phyloP scores from a whole-genome alignment of 768 basidiomycete species.

The Arthromyces matolae region DNA sequence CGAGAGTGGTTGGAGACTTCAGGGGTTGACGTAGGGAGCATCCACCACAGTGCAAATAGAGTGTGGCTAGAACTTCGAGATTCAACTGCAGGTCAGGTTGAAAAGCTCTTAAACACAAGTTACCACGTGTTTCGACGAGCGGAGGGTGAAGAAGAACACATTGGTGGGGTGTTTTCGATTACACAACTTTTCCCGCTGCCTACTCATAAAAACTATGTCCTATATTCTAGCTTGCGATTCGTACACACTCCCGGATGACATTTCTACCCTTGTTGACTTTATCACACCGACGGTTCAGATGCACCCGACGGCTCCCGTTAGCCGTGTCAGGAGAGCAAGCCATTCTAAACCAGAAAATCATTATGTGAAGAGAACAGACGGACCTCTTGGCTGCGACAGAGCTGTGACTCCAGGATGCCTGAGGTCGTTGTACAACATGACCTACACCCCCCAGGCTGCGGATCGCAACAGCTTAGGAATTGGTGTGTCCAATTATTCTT shows the following conservation, averaged over 20 bases:
- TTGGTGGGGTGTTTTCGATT: constrained; percentile 21
- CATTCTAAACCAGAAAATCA: not conserved
- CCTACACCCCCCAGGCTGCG: constrained; percentile 26
- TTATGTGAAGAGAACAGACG: constrained; percentile 11
- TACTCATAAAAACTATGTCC: too few relatives aligned
- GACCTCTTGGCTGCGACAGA: constrained; percentile 19
- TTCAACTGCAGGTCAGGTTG: constrained; percentile 28
- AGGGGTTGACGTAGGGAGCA: constrained; percentile 22
- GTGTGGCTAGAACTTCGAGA: constrained; percentile 31
- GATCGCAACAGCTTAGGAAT: constrained; percentile 31
- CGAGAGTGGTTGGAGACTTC: constrained; percentile 26
- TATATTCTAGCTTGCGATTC: constrained; percentile 24
- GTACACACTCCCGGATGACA: constrained; percentile 28
- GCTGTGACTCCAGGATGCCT: constrained; percentile 28
- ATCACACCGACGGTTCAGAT: constrained; percentile 34
- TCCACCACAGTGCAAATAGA: constrained; percentile 20
- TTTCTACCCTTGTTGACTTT: constrained; percentile 29
- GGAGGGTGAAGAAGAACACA: constrained; percentile 27
- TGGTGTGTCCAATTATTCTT: constrained; percentile 5
- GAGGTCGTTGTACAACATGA: constrained; percentile 32
- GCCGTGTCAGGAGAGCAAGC: not conserved
- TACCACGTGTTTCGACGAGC: constrained; percentile 31
- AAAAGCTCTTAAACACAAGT: constrained; percentile 27
- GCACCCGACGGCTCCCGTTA: constrained; percentile 13
- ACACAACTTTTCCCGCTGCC: too few relatives aligned